Evolutionary conservation across 805 yeast genomes (phyloP).

Genomic region (Myxozyma vanderwaltii): DNA sequence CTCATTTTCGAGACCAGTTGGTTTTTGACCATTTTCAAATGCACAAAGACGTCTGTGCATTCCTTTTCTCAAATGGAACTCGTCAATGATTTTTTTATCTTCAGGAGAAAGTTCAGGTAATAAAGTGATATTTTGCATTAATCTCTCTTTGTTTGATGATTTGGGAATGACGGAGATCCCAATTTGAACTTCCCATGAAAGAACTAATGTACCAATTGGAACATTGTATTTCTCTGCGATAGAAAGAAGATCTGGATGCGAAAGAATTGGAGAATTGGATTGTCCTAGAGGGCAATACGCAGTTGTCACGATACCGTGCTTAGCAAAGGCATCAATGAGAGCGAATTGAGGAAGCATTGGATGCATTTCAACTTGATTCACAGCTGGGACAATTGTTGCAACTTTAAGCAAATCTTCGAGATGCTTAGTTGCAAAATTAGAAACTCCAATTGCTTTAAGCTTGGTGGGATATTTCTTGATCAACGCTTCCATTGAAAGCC

Average conservation of each 20-base stretch:
- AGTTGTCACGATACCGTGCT: conserved; percentile 58
- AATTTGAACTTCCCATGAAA: conserved; percentile 70
- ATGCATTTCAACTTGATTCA: conserved; percentile 64
- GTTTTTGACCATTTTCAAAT: conserved; percentile 5
- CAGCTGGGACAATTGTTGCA: conserved; percentile 56
- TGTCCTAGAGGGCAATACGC: conserved; percentile 81
- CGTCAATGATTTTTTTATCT: conserved; percentile 9
- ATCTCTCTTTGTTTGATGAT: conserved; percentile 68
- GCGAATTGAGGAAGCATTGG: conserved; percentile 52
- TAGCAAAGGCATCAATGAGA: conserved; percentile 54
- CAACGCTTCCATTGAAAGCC: conserved; percentile 60
- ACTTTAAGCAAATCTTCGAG: conserved; percentile 60
- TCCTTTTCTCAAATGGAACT: conserved; percentile 21
- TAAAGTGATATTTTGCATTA: conserved; percentile 50
- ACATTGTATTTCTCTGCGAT: conserved; percentile 60
- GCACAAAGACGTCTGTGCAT: conserved; percentile 22
- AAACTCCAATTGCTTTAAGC: conserved; percentile 73
- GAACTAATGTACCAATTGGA: conserved; percentile 60
- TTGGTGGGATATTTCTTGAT: conserved; percentile 55
- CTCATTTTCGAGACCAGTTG: conserved; percentile 18
- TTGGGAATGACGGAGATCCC: conserved; percentile 58
- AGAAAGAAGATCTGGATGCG: conserved; percentile 59
- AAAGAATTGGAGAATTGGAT: conserved; percentile 62
- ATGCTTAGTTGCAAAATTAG: conserved; percentile 66
- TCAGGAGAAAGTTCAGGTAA: conserved; percentile 17